Conservation (phyloP, 176 grass and related monocot genomes). For the Secale cereale region DNA sequence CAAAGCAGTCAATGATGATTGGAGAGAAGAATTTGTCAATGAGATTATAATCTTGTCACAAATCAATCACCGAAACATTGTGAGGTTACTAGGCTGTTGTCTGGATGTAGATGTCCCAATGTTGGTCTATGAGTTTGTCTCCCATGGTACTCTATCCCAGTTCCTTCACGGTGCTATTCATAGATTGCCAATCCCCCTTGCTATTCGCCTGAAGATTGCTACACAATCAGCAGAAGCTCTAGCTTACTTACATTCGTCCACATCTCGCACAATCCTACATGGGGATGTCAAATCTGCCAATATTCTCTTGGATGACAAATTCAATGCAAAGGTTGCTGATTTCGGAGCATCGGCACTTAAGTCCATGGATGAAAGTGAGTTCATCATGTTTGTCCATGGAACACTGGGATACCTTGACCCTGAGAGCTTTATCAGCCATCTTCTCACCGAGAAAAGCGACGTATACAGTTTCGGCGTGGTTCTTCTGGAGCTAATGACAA, state of each 20-base stretch:
- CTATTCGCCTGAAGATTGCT: neutral
- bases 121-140: slow-evolving; percentile 1
- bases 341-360: slow-evolving; percentile 50
- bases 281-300: neutral
- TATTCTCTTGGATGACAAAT: neutral
- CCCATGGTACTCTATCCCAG: neutral
- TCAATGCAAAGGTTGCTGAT: slow-evolving; percentile 29
- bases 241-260: slow-evolving; percentile 5
- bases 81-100: neutral
- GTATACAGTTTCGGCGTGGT: slow-evolving; percentile 57
- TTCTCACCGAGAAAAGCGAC: slow-evolving; percentile 52
- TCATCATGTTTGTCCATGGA: slow-evolving; percentile 54
- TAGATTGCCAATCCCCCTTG: neutral
- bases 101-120: neutral
- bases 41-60: slow-evolving; percentile 7
- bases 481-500: slow-evolving; percentile 52
- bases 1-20: neutral
- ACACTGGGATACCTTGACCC: slow-evolving; percentile 53
- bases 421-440: slow-evolving; percentile 48
- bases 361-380: slow-evolving; percentile 29
- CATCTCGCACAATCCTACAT: neutral
- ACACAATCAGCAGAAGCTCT: slow-evolving; percentile 11
- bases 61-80: slow-evolving; percentile 5
- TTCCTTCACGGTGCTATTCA: neutral
- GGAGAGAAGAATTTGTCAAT: slow-evolving; percentile 8